These are phyloP conservation scores for Hypomyces perniciosus DNA, from an alignment of 2,329 filamentous ascomycete species.

Conservation along the genomic window DNA sequence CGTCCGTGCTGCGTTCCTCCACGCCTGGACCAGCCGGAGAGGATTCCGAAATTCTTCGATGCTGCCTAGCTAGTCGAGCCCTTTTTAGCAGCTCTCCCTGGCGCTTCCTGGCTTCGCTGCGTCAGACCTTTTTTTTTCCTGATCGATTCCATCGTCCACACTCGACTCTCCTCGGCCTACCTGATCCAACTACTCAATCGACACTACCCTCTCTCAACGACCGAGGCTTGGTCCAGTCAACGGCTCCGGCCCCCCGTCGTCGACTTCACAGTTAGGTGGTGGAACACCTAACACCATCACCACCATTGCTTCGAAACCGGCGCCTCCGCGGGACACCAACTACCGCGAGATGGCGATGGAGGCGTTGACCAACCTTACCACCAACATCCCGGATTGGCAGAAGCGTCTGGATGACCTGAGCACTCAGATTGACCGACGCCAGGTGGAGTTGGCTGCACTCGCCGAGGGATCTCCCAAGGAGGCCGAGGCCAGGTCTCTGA, in stretches of 20 bases:
- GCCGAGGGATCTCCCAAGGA: slow-evolving; percentile 24
- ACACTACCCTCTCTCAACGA: not conserved
- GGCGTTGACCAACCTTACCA: slow-evolving; percentile 47
- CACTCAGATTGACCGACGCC: slow-evolving; percentile 54
- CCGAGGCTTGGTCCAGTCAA: not conserved
- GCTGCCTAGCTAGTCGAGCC: not conserved
- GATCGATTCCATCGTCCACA: not conserved
- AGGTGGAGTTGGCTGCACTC: slow-evolving; percentile 52
- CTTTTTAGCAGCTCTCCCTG: not conserved
- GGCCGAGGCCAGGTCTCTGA: slow-evolving; percentile 35
- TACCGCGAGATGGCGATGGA: slow-evolving; percentile 43
- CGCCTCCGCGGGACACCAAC: slow-evolving; percentile 23
- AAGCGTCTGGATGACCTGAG: slow-evolving; percentile 54
- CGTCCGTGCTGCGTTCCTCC: not conserved
- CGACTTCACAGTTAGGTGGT: slow-evolving; percentile 22
- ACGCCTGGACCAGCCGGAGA: not conserved
- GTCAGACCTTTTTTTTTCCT: not conserved
- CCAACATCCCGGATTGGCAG: slow-evolving; percentile 55
- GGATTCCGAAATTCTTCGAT: not conserved
- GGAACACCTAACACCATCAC: slow-evolving; percentile 23
- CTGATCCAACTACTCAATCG: not conserved
- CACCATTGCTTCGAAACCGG: slow-evolving; percentile 23
- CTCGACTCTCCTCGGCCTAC: not conserved
- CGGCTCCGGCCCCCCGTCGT: not conserved
- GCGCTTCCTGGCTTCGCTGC: not conserved